Base-by-base conservation (phyloP, 257 asterid species). In the Solanum arcanum region DNA sequence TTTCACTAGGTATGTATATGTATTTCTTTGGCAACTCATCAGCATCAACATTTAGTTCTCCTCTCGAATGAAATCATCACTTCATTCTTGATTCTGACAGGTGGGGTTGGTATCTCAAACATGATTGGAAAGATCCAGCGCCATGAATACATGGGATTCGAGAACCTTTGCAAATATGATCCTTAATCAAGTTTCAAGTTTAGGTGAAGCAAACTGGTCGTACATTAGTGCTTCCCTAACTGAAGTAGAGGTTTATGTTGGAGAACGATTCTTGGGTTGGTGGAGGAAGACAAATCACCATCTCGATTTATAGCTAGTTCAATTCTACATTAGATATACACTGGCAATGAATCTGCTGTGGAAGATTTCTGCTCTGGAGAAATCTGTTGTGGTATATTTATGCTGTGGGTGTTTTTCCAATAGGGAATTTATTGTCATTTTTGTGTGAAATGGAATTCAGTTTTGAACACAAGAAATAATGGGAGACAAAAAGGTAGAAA, bases 31-130 rank as follows among this genome's bases (percentile, higher is more conserved):
- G 52, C 16, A 78, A 8, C 60, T n/a, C 23, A 25, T 74, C 31
- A 21, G 14, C 20, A 74, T 56, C 84, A 78, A 27, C 25, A 78
- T 11, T 29, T 49, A 10, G 56, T 18, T 35, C 18, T 49, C 56
- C 20, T 64, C 60, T 14, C 7, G 46, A 18, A 29, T 44, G 44
- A 64, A 64, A 56, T 84, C 87, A 18, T 16, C 20, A 62, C 42
- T 25, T 81, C 86, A 27, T 37, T 35, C 81, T 27, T 9, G 6
- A 12, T 64, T 78, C 85, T 68, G 31, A 89, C 92, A 96, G 99
- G 99, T 85, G 99, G 99, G 46, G 99, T 96, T 82, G 99, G 99
- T 39, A 91, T 96, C 86, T 92, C 96, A 10, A 95, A 95, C 92
- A 96, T 96, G 99, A 87, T 96, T 7, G 94, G 95, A 44, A 96